Conservation (phyloP, 2,329 filamentous ascomycete species). For the Exophiala sp. region DNA sequence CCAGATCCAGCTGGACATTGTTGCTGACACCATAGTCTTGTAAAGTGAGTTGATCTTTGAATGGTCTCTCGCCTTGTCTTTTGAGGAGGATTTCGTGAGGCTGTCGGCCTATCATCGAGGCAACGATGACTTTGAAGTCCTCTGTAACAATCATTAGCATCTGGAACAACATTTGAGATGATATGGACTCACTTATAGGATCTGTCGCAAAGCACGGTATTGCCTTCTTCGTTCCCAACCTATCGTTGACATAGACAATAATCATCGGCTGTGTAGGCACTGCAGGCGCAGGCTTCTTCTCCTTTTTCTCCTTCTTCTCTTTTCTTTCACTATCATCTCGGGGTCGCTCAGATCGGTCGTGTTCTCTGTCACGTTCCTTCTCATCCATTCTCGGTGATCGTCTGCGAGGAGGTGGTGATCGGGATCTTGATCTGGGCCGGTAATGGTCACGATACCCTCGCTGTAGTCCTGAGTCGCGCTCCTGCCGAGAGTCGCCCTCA, state of each 20-base stretch:
- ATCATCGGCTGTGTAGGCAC: slow-evolving; percentile 74
- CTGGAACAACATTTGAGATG: neutral
- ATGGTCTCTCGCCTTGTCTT: slow-evolving; percentile 85
- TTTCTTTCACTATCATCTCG: slow-evolving; percentile 8
- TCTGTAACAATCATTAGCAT: slow-evolving; percentile 37
- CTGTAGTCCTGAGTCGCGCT: slow-evolving; percentile 49
- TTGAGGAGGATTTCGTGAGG: slow-evolving; percentile 90
- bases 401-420: slow-evolving; percentile 31
- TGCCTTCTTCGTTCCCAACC: slow-evolving; percentile 91
- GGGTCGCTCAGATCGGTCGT: slow-evolving; percentile 24
- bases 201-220: slow-evolving; percentile 87
- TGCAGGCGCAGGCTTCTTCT: slow-evolving; percentile 30
- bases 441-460: slow-evolving; percentile 49
- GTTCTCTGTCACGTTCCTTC: slow-evolving; percentile 28
- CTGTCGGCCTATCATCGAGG: slow-evolving; percentile 80
- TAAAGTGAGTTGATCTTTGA: slow-evolving; percentile 83
- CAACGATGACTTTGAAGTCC: slow-evolving; percentile 87
- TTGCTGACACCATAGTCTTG: slow-evolving; percentile 94
- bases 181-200: slow-evolving; percentile 56
- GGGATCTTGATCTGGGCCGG: slow-evolving; percentile 38
- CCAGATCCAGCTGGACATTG: slow-evolving; percentile 63
- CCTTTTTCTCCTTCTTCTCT: slow-evolving; percentile 28
- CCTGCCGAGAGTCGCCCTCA: slow-evolving; percentile 35
- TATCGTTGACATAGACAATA: slow-evolving; percentile 87
- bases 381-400: slow-evolving; percentile 18